Percentiles rank a stretch among this genome's conserved stretches.
phyloP scores from a whole-genome alignment of 2,329 filamentous ascomycete species.

The Claviceps cyperi region DNA sequence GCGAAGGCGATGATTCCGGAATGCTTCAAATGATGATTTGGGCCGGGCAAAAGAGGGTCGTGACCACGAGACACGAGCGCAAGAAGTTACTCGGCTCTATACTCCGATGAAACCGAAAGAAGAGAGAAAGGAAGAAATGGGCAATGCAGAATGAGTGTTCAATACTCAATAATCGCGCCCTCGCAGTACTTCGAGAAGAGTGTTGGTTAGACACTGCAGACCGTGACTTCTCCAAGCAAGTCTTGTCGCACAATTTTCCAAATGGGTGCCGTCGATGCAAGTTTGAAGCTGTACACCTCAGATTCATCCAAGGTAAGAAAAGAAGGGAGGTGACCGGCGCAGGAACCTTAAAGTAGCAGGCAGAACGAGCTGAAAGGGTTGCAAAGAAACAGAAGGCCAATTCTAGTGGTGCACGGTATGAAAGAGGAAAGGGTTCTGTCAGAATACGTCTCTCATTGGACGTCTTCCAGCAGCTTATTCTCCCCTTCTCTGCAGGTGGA shows the following conservation, averaged over 20 bases:
- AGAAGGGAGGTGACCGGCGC: background rate
- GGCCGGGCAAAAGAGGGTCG: background rate
- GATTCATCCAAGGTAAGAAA: background rate
- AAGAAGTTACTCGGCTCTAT: background rate
- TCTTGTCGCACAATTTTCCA: background rate
- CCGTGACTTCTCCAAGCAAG: background rate
- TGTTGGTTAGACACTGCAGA: background rate
- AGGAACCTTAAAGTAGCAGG: background rate
- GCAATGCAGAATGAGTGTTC: background rate
- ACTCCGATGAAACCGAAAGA: background rate
- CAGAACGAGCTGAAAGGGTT: background rate
- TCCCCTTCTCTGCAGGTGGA: conserved; percentile 5
- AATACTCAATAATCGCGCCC: background rate
- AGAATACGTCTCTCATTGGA: conserved; percentile 5
- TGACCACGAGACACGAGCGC: background rate
- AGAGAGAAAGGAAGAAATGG: background rate
- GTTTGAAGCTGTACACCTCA: background rate
- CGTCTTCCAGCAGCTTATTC: background rate
- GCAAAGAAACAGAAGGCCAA: background rate
- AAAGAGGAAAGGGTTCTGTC: background rate
- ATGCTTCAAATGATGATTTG: background rate
- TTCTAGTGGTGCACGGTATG: background rate
- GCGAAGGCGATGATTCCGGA: background rate
- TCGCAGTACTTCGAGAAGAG: background rate
- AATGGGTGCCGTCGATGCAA: background rate